phyloP scores from a whole-genome alignment of 305 asterid genomes.

The Solanum hybrid region DNA sequence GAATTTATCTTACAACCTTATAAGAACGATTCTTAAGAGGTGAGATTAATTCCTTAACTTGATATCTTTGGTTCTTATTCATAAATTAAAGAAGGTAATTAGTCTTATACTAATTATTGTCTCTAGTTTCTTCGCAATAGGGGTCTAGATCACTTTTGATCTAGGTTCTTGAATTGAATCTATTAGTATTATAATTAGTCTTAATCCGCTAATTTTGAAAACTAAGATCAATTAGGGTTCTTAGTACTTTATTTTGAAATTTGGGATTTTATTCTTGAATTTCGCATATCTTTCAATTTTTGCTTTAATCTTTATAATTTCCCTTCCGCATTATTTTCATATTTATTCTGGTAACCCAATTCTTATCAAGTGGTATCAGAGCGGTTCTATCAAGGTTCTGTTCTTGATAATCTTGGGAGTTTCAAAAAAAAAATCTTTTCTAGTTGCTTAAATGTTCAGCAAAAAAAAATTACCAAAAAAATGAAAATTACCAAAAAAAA shows the following conservation, averaged over 20 bases:
- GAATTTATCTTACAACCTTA: background rate
- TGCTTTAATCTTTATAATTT: too few species aligned
- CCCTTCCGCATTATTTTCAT: background rate
- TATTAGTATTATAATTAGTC: too few species aligned
- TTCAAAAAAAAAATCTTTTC: background rate
- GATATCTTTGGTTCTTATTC: background rate
- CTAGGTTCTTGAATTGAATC: background rate
- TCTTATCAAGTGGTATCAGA: background rate
- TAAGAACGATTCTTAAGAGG: background rate
- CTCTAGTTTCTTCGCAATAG: background rate
- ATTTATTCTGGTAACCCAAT: background rate
- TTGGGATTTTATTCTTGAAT: background rate
- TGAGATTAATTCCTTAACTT: background rate
- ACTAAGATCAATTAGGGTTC: background rate
- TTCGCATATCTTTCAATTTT: background rate
- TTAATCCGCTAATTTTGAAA: background rate
- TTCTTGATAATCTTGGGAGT: background rate
- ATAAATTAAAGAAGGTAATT: too few species aligned
- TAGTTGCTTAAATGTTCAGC: background rate
- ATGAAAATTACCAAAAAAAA: too few species aligned
- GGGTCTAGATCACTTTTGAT: background rate
- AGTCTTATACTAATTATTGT: background rate
- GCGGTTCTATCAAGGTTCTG: background rate
- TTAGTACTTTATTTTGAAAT: background rate
- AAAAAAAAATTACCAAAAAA: too few species aligned